Evolutionary conservation across 1,284 basidiomycete species (phyloP).

Genomic region (Marasmius tenuissimus): DNA sequence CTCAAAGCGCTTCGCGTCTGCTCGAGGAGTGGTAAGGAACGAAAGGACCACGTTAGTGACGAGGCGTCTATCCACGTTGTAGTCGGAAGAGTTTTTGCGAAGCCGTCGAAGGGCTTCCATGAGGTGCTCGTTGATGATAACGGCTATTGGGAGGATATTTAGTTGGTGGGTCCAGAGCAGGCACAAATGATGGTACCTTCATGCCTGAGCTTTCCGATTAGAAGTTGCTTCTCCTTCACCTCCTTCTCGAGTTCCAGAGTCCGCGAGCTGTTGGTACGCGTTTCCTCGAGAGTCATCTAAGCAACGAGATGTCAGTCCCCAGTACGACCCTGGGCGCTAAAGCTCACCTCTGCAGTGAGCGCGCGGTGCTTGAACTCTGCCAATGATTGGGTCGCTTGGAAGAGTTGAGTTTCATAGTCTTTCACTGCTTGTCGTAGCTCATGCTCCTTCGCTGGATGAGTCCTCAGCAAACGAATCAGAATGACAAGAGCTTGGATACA

Average conservation of each 20-base stretch:
- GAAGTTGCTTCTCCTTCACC: conserved; percentile 90
- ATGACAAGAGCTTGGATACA: conserved; percentile 6
- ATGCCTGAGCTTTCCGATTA: conserved; percentile 92
- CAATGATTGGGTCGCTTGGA: conserved; percentile 69
- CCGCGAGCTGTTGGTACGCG: conserved; percentile 63
- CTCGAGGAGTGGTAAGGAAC: conserved; percentile 88
- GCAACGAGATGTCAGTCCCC: background rate
- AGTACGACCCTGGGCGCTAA: conserved; percentile 11
- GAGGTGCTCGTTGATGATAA: conserved; percentile 96
- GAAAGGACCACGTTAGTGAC: conserved; percentile 95
- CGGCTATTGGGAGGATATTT: conserved; percentile 50
- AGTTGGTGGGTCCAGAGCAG: conserved; percentile 1
- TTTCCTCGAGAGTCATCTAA: conserved; percentile 73
- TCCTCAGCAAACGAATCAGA: conserved; percentile 16
- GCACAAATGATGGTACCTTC: conserved; percentile 61
- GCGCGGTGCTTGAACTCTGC: conserved; percentile 88
- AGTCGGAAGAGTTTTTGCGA: conserved; percentile 81
- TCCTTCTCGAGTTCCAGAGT: conserved; percentile 82
- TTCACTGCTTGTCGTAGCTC: conserved; percentile 78
- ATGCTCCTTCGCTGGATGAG: conserved; percentile 64
- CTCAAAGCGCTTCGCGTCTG: conserved; percentile 94
- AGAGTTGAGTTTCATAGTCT: conserved; percentile 78
- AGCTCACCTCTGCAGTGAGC: conserved; percentile 76
- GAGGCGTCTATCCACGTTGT: conserved; percentile 89
- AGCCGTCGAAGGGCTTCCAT: conserved; percentile 95